These are phyloP conservation scores for Basidiobolus meristosporus DNA, from an alignment of 371 early-diverging fungal genomes.

Conservation along the genomic window DNA sequence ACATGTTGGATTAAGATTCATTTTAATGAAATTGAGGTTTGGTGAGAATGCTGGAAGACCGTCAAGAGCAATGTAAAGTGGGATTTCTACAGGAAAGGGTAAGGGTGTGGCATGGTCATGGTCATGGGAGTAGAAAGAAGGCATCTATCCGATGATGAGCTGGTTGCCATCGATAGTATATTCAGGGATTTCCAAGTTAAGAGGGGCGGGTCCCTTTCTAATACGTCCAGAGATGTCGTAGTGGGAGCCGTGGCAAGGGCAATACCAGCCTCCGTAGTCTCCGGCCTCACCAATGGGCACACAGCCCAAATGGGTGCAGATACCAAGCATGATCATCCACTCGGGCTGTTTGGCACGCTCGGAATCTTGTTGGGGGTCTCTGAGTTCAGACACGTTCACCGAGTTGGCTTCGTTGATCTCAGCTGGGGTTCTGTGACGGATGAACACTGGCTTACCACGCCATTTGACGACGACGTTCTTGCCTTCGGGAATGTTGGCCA, in stretches of 20 bases:
- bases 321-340: conserved; percentile 94
- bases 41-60: no score
- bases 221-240: conserved; percentile 75
- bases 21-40: no score
- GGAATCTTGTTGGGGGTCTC: conserved; percentile 83
- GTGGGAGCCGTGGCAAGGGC: conserved; percentile 98
- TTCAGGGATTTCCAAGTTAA: conserved; percentile 89
- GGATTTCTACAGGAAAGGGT: no score
- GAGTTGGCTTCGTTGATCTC: conserved; percentile 89
- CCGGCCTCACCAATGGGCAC: conserved; percentile 96
- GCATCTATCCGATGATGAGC: conserved; percentile 37
- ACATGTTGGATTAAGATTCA: no score
- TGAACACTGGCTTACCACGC: conserved; percentile 96
- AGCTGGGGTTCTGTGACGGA: conserved; percentile 86
- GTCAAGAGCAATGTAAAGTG: no score
- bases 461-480: conserved; percentile 94
- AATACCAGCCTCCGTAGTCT: conserved; percentile 97
- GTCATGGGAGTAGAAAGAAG: no score
- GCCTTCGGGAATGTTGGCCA: conserved; percentile 83
- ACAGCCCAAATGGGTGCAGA: conserved; percentile 97
- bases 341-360: conserved; percentile 83
- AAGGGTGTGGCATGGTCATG: no score
- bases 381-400: conserved; percentile 55
- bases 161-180: conserved; percentile 39
- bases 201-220: conserved; percentile 95